Conservation (phyloP, 75 land plant species). For the Cryptomeria japonica region DNA sequence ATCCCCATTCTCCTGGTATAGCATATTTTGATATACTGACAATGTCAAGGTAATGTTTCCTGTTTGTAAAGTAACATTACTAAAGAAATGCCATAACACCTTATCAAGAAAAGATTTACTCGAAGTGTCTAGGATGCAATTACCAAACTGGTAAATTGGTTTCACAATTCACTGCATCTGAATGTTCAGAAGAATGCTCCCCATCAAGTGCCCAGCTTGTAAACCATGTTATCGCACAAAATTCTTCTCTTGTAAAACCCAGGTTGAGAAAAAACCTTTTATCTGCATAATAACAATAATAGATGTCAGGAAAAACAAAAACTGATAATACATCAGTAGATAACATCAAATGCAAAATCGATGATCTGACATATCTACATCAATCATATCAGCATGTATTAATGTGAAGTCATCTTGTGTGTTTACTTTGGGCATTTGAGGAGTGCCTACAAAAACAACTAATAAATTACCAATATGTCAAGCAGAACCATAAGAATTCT, state of each 20-base stretch:
- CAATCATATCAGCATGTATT: background rate
- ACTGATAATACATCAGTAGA: background rate
- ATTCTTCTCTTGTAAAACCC: conserved; percentile 76
- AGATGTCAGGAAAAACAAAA: conserved; percentile 3
- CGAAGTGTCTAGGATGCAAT: background rate
- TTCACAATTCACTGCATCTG: conserved; percentile 17
- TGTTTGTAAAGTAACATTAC: background rate
- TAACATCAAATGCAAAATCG: background rate
- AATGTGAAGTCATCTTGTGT: background rate
- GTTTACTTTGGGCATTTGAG: background rate
- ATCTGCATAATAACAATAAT: conserved; percentile 47
- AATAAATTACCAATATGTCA: background rate
- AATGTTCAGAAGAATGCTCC: conserved; percentile 50
- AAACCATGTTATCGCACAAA: conserved; percentile 88
- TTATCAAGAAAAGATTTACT: background rate
- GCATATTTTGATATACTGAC: background rate
- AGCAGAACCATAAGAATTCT: background rate
- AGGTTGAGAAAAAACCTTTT: conserved; percentile 52
- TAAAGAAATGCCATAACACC: background rate
- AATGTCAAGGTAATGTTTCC: background rate
- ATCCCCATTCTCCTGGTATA: background rate
- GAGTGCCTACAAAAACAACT: background rate
- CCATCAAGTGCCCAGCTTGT: conserved; percentile 97
- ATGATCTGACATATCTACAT: background rate
- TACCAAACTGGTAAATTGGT: conserved; percentile 8